Percentiles rank a stretch among this genome's conserved stretches.
Conservation (phyloP, 306 rosid genomes). For the Clitoria ternatea region DNA sequence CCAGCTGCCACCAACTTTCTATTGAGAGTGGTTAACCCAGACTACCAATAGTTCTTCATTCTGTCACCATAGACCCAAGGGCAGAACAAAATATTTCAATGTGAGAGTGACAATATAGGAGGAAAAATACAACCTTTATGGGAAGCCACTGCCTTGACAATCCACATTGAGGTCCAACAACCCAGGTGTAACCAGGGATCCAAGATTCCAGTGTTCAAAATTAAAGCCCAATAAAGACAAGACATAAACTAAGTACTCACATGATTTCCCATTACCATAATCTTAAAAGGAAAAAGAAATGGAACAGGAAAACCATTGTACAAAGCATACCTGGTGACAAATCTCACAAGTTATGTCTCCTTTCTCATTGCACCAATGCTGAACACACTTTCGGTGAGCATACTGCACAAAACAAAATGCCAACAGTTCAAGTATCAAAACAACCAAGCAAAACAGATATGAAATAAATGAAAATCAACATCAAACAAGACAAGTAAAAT, state of each 20-base stretch:
- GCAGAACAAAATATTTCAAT: not conserved
- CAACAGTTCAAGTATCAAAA: slow-evolving; percentile 7
- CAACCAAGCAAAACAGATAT: not conserved
- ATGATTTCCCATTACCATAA: not conserved
- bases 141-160: not conserved
- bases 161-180: not conserved
- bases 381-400: slow-evolving; percentile 97
- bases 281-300: not conserved
- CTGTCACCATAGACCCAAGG: not conserved
- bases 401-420: slow-evolving; percentile 43
- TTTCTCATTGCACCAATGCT: slow-evolving; percentile 98
- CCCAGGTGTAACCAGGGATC: not conserved
- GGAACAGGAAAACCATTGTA: not conserved
- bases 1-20: not conserved
- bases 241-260: not conserved
- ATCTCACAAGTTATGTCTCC: slow-evolving; percentile 94
- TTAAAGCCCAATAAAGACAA: not conserved
- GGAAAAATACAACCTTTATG: not conserved
- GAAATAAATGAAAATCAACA: slow-evolving; percentile 7
- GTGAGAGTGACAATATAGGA: not conserved
- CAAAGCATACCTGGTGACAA: slow-evolving; percentile 79
- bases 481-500: not conserved
- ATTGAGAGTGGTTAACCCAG: not conserved
- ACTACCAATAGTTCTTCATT: not conserved
- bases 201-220: not conserved